Conservation (phyloP, 2,329 filamentous ascomycete species). For the Fusarium dimerum region DNA sequence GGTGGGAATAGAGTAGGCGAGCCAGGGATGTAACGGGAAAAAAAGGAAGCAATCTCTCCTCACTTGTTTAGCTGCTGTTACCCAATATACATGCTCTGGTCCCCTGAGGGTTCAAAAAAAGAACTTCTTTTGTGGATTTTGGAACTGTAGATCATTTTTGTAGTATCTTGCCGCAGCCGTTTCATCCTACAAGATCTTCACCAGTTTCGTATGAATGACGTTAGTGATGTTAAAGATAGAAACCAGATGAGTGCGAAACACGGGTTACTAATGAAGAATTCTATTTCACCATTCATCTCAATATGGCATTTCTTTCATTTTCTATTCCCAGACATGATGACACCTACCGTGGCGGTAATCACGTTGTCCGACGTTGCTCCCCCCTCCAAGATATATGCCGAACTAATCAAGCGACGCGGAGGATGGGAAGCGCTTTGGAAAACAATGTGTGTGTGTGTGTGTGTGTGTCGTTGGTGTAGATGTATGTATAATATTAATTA, state of each 20-base stretch:
- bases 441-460: background rate
- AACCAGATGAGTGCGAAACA: background rate
- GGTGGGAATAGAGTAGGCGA: no score
- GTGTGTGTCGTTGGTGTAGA: background rate
- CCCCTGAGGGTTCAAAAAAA: background rate
- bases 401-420: background rate
- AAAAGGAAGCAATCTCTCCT: no score
- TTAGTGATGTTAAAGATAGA: background rate
- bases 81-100: no score
- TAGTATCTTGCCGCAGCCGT: conserved; percentile 10
- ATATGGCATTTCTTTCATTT: background rate
- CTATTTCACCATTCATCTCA: background rate
- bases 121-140: background rate
- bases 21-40: no score
- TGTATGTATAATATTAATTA: background rate
- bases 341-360: background rate
- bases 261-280: background rate
- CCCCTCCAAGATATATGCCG: background rate
- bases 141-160: conserved; percentile 15
- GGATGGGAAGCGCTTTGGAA: no score
- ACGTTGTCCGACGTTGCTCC: background rate
- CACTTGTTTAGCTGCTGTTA: no score
- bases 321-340: background rate
- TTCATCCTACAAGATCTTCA: conserved; percentile 10
- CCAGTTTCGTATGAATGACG: conserved; percentile 17